Evolutionary conservation across 2,329 filamentous ascomycete genomes (phyloP), one percentile per base, ranked within the genome.

Genomic region (Bisporella sp.): DNA sequence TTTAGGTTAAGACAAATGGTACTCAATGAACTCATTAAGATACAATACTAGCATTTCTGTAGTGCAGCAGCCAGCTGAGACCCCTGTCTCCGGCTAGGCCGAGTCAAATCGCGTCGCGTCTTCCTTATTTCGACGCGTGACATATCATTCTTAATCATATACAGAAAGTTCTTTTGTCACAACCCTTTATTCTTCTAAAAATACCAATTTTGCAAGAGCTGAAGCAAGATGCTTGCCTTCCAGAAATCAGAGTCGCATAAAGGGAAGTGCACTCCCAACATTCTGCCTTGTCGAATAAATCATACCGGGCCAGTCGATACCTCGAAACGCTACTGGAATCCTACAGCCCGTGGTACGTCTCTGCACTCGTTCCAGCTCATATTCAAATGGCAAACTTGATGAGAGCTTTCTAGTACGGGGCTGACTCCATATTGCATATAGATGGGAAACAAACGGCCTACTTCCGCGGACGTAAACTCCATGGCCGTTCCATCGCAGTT

Each of bases 241-340:
- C 56, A 59, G 40, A 60, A 61, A 50, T 54, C 53, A 37, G 58
- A 60, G 40, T 47, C 6, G 28, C 53, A 62, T 35, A 53, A 60
- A 45, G 59, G 59, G 7, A 60, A 58, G 56, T 65, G 60, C 51
- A 59, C 53, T 0, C 61, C 85, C 4, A 85, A 96, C 62, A 71
- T 96, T 21, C 75, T 96, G 11, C 90, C 91, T 4, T 93, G 88
- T 61, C 79, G 81, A 49, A 81, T 96, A 62, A 78, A 91, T 60
- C 85, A 95, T 67, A 81, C 87, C 59, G 91, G 91, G 1, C 74
- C 82, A 1, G 73, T 92, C 48, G 77, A 82, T 46, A 73, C 81
- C 1, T 71, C 78, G 5, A 68, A 78, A 28, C 73, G 81, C 41
- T 89, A 88, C 64, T 96, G 90, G 89, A 74, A 71, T 5, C 86